Evolutionary conservation across 2,329 filamentous ascomycete genomes (phyloP), one percentile per base, ranked within the genome.

Genomic region (Plectosphaerella sp.): DNA sequence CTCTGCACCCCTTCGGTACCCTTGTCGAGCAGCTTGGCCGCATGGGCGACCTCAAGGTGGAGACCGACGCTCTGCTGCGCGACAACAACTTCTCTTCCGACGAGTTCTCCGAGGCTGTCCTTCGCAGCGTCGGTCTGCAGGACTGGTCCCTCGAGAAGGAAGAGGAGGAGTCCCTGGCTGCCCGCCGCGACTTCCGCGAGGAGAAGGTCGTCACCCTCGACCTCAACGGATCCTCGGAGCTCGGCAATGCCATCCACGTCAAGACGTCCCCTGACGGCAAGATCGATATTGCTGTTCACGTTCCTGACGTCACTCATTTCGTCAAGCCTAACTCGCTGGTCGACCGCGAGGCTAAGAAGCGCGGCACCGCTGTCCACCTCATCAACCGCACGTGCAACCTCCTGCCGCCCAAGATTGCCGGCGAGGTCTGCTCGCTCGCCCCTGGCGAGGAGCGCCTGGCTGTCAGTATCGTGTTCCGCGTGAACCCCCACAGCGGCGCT

Each of bases 1-100:
- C 94, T n/a, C 84, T 99, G 52, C 94, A 99, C 74, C 94, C 94
- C 33, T 99, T 99, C 64, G 94, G 94, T 67, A 99, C 94, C 9
- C 84, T 99, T 46, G 92, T 97, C 50, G 94, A 99, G 74, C 91
- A 96, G 72, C 86, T 99, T 50, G 94, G 94, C 57, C 90, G 91
- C 68, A 97, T 97, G 89, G 94, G 94, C 59, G 91, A 99, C 67
- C 80, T 96, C 61, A 96, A 92, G 75, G 93, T 99, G 53, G 94
- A 99, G 74, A 99, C 94, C 3, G 94, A 99, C 74, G 94, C 94
- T 53, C 83, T 99, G 52, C 83, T 99, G 49, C 88, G 94, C 56
- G 94, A 99, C 76, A 99, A 99, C 81, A 99, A 99, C 76, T 99
- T 99, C 66, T 89, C 89, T 14, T 92, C 92, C 0, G 94, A 99